Percentiles rank a stretch among this genome's conserved stretches.
Evolutionary conservation across 805 yeast species (phyloP).

Genomic region (Blastobotrys terrestris): DNA sequence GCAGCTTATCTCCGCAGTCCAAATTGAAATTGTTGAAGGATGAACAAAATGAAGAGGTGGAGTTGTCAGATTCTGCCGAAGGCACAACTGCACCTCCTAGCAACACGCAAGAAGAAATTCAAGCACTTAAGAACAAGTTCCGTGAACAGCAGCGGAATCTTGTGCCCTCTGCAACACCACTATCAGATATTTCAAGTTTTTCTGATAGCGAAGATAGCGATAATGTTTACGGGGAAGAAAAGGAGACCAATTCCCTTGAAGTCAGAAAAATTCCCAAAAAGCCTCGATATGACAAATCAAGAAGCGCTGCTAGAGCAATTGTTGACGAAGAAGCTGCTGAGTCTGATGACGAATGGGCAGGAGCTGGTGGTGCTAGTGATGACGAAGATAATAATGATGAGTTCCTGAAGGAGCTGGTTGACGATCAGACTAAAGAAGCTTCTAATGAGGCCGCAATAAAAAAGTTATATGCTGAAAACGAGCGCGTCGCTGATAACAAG

Average conservation of each 20-base stretch:
- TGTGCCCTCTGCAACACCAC: not conserved
- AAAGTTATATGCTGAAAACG: conserved; percentile 18
- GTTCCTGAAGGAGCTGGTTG: conserved; percentile 21
- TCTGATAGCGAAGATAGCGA: not conserved
- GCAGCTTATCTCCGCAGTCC: not conserved
- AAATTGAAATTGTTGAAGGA: not conserved
- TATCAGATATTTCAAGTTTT: not conserved
- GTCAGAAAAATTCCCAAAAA: not conserved
- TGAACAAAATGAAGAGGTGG: not conserved
- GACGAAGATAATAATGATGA: conserved; percentile 18
- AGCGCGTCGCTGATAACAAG: conserved; percentile 17
- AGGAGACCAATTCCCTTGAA: not conserved
- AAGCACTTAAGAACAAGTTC: not conserved
- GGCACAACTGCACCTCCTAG: not conserved
- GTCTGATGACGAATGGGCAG: conserved; percentile 28
- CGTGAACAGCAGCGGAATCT: not conserved
- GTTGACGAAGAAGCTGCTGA: conserved; percentile 26
- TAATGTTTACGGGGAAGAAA: not conserved
- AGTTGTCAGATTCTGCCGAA: not conserved
- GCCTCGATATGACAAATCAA: conserved; percentile 10
- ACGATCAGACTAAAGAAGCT: conserved; percentile 16
- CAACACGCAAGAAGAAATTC: not conserved
- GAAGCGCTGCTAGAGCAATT: conserved; percentile 10
- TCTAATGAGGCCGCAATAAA: conserved; percentile 14
- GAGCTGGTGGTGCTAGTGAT: conserved; percentile 24